Conservation (phyloP, 2,329 filamentous ascomycete species). For the Sporothrix protearum region DNA sequence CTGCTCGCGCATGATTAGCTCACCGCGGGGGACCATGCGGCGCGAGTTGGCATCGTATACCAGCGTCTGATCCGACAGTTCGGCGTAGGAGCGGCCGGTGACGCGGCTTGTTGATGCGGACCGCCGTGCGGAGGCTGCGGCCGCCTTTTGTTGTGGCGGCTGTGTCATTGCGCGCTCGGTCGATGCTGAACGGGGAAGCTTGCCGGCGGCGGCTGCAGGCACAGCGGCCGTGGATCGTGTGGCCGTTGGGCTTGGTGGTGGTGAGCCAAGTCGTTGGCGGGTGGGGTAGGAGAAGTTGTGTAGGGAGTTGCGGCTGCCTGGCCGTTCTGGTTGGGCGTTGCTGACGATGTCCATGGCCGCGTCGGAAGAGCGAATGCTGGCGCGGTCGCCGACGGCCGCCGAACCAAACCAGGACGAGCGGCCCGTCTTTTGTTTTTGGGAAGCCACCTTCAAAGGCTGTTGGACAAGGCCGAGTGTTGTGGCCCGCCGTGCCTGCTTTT, state of each 20-base stretch:
- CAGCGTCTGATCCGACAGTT: constrained; percentile 43
- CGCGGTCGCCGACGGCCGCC: constrained; percentile 42
- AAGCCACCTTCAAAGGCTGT: constrained; percentile 50
- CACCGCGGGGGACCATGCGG: constrained; percentile 53
- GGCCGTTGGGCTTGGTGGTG: constrained; percentile 31
- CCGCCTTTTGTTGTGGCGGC: constrained; percentile 2
- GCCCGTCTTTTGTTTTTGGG: constrained; percentile 46
- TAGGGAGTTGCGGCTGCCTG: constrained; percentile 48
- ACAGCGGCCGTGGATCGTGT: neutral
- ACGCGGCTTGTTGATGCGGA: constrained; percentile 31
- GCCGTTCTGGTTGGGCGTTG: constrained; percentile 31
- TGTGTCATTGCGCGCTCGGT: constrained; percentile 15
- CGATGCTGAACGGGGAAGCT: constrained; percentile 13
- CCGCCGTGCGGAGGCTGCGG: constrained; percentile 23
- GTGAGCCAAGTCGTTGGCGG: constrained; percentile 42
- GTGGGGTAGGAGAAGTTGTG: constrained; percentile 60
- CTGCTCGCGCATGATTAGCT: constrained; percentile 45
- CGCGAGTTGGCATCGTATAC: constrained; percentile 65
- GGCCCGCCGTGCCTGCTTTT: constrained; percentile 5
- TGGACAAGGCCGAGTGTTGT: constrained; percentile 23
- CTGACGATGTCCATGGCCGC: constrained; percentile 36
- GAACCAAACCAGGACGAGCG: constrained; percentile 50
- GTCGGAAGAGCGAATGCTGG: constrained; percentile 47
- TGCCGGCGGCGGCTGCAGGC: neutral
- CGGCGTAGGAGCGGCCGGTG: constrained; percentile 26